A percentile compares a stretch with the other conserved stretches of the same genome.
Evolutionary conservation across 2,329 filamentous ascomycete genomes (phyloP).

Genomic region (Penicillium crustosum): DNA sequence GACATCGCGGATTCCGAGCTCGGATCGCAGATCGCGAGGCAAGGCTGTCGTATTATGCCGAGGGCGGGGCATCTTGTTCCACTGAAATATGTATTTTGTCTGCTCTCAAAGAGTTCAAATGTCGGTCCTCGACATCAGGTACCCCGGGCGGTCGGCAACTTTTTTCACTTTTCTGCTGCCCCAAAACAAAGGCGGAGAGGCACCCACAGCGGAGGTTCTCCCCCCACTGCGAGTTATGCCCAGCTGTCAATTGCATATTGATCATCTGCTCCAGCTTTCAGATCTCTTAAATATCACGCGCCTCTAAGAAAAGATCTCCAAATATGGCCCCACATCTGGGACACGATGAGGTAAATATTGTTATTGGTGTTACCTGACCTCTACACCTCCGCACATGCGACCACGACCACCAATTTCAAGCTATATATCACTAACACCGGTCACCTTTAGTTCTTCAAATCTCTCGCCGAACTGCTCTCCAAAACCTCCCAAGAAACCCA

Average conservation of each 20-base stretch:
- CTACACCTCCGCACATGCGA: conserved; percentile 7
- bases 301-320: background rate
- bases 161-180: conserved; percentile 28
- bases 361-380: background rate
- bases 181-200: conserved; percentile 21
- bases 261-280: conserved; percentile 10
- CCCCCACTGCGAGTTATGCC: conserved; percentile 17
- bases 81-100: background rate
- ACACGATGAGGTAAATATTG: conserved; percentile 43
- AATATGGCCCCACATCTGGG: conserved; percentile 39
- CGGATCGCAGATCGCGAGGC: conserved; percentile 40
- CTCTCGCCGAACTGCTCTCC: conserved; percentile 41
- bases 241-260: conserved; percentile 16
- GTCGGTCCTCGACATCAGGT: conserved; percentile 1
- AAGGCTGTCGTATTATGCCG: conserved; percentile 45
- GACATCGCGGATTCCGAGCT: conserved; percentile 42
- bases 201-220: conserved; percentile 27
- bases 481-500: conserved; percentile 41
- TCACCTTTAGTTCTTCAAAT: conserved; percentile 43
- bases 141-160: conserved; percentile 22
- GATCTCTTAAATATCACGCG: conserved; percentile 5
- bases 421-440: conserved; percentile 13
- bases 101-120: background rate
- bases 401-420: conserved; percentile 14
- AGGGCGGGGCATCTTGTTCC: conserved; percentile 32